These are phyloP conservation scores for Blastocystis sp. DNA, from an alignment of 352 stramenopile species.

Conservation along the genomic window DNA sequence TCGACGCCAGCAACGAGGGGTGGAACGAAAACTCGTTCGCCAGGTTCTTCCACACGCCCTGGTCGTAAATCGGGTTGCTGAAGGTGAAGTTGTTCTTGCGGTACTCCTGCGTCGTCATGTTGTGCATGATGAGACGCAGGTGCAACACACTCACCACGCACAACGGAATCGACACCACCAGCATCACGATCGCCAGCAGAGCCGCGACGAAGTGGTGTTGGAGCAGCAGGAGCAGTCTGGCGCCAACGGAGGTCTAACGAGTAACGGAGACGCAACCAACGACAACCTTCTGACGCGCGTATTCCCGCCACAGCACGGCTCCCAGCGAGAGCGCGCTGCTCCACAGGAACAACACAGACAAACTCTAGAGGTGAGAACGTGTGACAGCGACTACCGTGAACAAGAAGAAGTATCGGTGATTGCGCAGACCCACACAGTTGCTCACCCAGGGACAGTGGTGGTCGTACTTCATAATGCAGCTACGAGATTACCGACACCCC, in stretches of 20 bases:
- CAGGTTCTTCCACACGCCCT: conserved; percentile 56
- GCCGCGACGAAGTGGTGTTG: neutral
- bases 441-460: conserved; percentile 85
- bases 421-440: conserved; percentile 90
- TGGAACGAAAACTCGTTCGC: conserved; percentile 37
- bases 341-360: neutral
- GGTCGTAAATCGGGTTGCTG: conserved; percentile 46
- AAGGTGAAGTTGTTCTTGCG: conserved; percentile 26
- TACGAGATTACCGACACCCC: neutral
- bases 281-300: neutral
- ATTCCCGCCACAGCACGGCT: neutral
- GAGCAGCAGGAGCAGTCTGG: neutral
- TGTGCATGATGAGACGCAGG: neutral
- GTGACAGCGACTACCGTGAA: conserved; percentile 81
- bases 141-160: neutral
- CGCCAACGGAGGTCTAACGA: neutral
- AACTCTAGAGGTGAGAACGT: neutral
- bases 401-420: conserved; percentile 89
- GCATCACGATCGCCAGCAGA: neutral
- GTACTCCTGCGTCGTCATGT: conserved; percentile 57
- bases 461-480: conserved; percentile 83
- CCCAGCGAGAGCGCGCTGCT: neutral
- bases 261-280: neutral
- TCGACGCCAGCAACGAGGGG: conserved; percentile 35
- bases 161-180: conserved; percentile 64